Evolutionary conservation across 371 early-diverging fungal species (phyloP), one percentile per base, ranked within the genome.

Genomic region (Rhizopus stolonifer): DNA sequence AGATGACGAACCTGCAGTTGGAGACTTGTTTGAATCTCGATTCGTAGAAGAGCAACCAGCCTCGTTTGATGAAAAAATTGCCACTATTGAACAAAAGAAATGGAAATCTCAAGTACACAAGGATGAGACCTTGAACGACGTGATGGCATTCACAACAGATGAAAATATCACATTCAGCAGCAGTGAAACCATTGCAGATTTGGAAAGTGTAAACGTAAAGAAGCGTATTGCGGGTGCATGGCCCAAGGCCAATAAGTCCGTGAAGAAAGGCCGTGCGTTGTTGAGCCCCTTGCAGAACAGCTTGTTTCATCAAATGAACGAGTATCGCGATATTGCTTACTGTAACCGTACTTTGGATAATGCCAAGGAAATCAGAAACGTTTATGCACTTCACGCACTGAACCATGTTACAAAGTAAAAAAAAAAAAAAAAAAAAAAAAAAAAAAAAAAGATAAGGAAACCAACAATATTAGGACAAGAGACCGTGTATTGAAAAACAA

Each of bases 401-500:
- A 96, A 96, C 66, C 97, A 98, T 55, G 81, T 96, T 13, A 72
- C 80, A 60, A 93, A 91, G 85, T 86, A 82, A 56, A 70, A 51
- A 9, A 22, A 21, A 6, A 32, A 31, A 21, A 19, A n/a, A 25
- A 39, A 19, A 25, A 39, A 19, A 25, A 40, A 14, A 36, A 39
- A 13, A 17, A 6, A 1, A 15, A 2, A 17, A 24, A 11, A 24
- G 13, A 13, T 39, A n/a, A 46, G 2, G 10, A 29, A 10, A 10
- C 31, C 10, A 7, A 7, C 10, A 10, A 29, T 29, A 29, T 29
- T 59, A 83, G 84, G 47, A 84, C 86, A 2, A 68, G 90, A 40
- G 86, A 94, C 53, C 77, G 83, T 29, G 80, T 94, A 24, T 46
- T 89, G 63, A 91, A 88, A 45, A 92, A 94, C 73, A 92, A 87